Conservation (phyloP, 306 rosid species). For the Vigna reflexopilosa region DNA sequence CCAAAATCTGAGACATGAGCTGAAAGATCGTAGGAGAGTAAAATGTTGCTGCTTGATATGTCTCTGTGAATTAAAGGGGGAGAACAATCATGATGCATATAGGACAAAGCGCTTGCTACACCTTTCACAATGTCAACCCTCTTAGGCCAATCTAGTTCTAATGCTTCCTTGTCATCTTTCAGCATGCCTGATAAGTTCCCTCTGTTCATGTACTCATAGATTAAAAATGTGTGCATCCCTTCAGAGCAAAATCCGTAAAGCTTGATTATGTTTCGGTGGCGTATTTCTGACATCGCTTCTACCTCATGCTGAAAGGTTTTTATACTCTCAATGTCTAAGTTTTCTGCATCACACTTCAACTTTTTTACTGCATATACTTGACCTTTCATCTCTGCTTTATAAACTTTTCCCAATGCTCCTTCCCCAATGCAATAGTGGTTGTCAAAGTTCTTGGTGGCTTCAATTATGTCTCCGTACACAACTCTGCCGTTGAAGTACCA, state of each 20-base stretch:
- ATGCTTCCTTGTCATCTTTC: conserved; percentile 38
- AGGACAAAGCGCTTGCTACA: conserved; percentile 50
- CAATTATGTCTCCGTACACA: conserved; percentile 51
- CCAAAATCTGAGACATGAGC: conserved; percentile 61
- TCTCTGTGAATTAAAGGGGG: conserved; percentile 54
- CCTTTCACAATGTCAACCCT: conserved; percentile 50
- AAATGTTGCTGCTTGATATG: conserved; percentile 54
- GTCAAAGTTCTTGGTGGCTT: conserved; percentile 54
- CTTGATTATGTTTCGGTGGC: conserved; percentile 60
- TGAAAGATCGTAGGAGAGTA: conserved; percentile 41
- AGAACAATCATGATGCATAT: conserved; percentile 51
- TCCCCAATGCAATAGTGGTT: conserved; percentile 51
- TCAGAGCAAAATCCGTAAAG: conserved; percentile 55
- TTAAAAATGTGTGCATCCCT: conserved; percentile 52
- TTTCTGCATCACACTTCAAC: conserved; percentile 49
- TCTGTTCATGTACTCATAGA: conserved; percentile 56
- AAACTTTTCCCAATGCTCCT: conserved; percentile 56
- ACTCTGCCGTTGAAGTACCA: conserved; percentile 59
- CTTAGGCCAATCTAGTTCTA: conserved; percentile 51
- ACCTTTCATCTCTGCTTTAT: conserved; percentile 44
- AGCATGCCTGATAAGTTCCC: conserved; percentile 50
- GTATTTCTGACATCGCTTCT: conserved; percentile 49
- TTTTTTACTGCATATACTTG: conserved; percentile 60
- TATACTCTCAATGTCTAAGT: conserved; percentile 39
- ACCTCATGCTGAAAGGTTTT: conserved; percentile 50